phyloP scores from a whole-genome alignment of 2,329 filamentous ascomycete species.

The Aspergillus pseudoviridinutans region DNA sequence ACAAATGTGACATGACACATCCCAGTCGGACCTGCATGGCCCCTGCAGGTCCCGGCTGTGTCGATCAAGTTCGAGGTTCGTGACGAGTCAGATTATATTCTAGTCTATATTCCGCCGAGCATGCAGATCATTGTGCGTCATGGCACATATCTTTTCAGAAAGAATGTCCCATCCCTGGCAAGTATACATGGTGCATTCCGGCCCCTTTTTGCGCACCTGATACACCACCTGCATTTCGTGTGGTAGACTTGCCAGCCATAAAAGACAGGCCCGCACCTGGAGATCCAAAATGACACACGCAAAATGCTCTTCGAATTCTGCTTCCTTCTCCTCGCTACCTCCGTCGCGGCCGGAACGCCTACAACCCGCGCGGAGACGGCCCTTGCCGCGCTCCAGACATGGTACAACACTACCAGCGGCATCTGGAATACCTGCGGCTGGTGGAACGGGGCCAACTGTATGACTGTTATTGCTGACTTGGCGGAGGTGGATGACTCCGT shows the following conservation, averaged over 20 bases:
- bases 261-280: background rate
- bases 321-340: background rate
- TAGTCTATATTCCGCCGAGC: background rate
- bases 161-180: background rate
- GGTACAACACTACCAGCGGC: constrained; percentile 59
- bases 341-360: background rate
- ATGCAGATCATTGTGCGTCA: background rate
- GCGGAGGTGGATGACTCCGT: constrained; percentile 35
- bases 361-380: constrained; percentile 17
- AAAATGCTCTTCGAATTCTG: background rate
- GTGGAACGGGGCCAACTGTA: constrained; percentile 69
- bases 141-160: background rate
- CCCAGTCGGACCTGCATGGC: background rate
- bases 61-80: background rate
- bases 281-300: background rate
- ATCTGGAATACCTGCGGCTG: constrained; percentile 64
- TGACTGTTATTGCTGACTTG: constrained; percentile 60
- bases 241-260: no score
- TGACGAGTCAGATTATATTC: background rate
- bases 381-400: constrained; percentile 51
- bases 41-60: background rate
- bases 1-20: background rate
- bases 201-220: background rate
- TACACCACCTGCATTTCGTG: background rate
- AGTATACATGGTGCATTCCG: background rate